Percentiles rank a stretch among this genome's conserved stretches.
Evolutionary conservation across 106 monocot genomes (phyloP).

Genomic region (Cymbidium sinense): DNA sequence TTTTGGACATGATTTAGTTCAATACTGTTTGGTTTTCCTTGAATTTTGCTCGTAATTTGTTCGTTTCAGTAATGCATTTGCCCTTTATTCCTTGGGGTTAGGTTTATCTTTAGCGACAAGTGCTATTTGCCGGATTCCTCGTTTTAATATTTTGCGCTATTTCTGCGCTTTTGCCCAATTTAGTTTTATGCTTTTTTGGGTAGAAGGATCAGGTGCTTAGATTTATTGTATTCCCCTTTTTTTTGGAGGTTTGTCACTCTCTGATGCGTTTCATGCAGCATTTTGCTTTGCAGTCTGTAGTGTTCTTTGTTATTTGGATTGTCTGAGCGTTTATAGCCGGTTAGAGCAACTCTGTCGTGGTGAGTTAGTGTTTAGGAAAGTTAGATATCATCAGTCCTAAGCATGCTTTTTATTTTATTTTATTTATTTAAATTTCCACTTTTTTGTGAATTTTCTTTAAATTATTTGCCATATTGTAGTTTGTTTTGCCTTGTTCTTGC

Average conservation of each 20-base stretch:
- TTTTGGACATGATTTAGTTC: no score
- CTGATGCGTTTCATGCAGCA: no score
- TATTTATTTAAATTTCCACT: no score
- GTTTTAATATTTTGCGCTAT: background rate
- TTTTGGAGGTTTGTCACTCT: no score
- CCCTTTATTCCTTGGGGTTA: background rate
- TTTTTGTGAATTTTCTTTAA: background rate
- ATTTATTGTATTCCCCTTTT: background rate
- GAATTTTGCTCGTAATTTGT: background rate
- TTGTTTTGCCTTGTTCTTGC: background rate
- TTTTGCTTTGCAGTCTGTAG: no score
- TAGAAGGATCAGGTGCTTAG: background rate
- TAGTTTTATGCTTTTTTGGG: background rate
- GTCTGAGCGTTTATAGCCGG: no score
- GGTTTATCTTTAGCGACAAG: background rate
- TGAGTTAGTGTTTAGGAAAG: no score
- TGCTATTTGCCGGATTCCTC: background rate
- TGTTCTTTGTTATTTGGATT: no score
- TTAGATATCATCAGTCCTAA: background rate
- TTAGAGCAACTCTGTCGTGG: no score
- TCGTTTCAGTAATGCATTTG: background rate
- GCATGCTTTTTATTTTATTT: no score
- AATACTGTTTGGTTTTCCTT: background rate
- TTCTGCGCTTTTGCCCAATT: background rate
- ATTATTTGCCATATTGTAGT: conserved; percentile 1